Percentiles rank a stretch among this genome's conserved stretches.
These are phyloP conservation scores for Margaritispora aquatica DNA, from an alignment of 495 filamentous ascomycete species.

Conservation along the genomic window DNA sequence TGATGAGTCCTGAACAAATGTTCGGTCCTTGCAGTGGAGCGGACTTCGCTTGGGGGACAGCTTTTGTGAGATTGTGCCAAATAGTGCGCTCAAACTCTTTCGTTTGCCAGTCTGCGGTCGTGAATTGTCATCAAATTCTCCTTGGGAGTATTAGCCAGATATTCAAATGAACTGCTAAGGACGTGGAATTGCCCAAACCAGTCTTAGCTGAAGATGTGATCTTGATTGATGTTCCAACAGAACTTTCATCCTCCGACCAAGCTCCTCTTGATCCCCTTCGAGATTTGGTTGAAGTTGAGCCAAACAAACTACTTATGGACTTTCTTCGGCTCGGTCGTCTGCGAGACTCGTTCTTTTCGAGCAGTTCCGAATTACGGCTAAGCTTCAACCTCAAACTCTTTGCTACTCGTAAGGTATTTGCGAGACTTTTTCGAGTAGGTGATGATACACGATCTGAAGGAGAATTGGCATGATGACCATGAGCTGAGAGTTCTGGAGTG, in stretches of 20 bases:
- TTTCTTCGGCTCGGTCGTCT: not conserved
- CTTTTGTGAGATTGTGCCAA: constrained; percentile 11
- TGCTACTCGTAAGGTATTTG: no score
- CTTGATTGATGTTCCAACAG: not conserved
- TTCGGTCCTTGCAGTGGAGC: not conserved
- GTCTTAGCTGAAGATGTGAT: not conserved
- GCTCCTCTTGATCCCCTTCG: not conserved
- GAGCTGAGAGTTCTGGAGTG: not conserved
- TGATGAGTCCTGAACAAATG: not conserved
- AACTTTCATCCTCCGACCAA: not conserved
- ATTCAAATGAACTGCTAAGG: no score
- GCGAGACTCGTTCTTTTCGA: not conserved
- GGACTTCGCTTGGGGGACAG: constrained; percentile 3
- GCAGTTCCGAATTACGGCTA: not conserved
- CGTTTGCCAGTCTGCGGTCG: constrained; percentile 8
- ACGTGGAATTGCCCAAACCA: not conserved
- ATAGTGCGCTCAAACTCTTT: constrained; percentile 20
- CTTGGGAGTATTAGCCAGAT: no score
- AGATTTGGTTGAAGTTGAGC: not conserved
- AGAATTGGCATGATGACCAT: not conserved
- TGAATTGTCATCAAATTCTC: no score
- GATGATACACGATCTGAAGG: not conserved
- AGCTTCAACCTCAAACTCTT: not conserved
- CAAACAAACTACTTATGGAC: not conserved
- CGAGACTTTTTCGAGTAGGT: not conserved